A percentile compares a stretch with the other conserved stretches of the same genome.
Evolutionary conservation across 1,139 yeast genomes (phyloP).

Genomic region (Nematodospora anomalae): DNA sequence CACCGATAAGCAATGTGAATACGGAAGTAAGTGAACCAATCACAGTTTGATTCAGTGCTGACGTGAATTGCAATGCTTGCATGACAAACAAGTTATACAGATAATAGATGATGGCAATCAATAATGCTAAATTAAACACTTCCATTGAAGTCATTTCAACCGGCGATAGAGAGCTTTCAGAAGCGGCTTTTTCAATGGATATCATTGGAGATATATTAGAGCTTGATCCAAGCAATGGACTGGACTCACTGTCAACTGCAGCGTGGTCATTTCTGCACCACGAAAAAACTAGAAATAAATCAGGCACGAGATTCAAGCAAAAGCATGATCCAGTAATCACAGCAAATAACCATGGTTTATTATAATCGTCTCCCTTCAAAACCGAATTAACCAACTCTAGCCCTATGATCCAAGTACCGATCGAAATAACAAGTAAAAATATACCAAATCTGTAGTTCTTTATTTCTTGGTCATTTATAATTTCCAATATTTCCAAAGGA

Average conservation of each 20-base stretch:
- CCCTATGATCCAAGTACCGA: slow-evolving; percentile 50
- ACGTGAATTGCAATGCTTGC: slow-evolving; percentile 46
- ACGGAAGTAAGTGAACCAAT: slow-evolving; percentile 53
- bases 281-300: slow-evolving; percentile 15
- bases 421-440: slow-evolving; percentile 38
- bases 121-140: slow-evolving; percentile 35
- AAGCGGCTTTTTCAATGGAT: slow-evolving; percentile 9
- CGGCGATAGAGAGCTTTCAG: slow-evolving; percentile 8
- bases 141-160: slow-evolving; percentile 29
- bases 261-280: background rate
- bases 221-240: slow-evolving; percentile 4
- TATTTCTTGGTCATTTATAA: slow-evolving; percentile 47
- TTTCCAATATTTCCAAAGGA: slow-evolving; percentile 41
- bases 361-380: slow-evolving; percentile 47
- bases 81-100: slow-evolving; percentile 41
- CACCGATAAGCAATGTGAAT: slow-evolving; percentile 50
- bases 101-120: slow-evolving; percentile 44
- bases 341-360: slow-evolving; percentile 50
- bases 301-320: slow-evolving; percentile 44
- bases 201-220: background rate
- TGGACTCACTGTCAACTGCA: slow-evolving; percentile 1
- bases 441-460: slow-evolving; percentile 45
- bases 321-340: slow-evolving; percentile 50
- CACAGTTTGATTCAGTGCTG: slow-evolving; percentile 55
- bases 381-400: slow-evolving; percentile 50